phyloP scores from a whole-genome alignment of 2,329 filamentous ascomycete species.

The Nemania sp. region DNA sequence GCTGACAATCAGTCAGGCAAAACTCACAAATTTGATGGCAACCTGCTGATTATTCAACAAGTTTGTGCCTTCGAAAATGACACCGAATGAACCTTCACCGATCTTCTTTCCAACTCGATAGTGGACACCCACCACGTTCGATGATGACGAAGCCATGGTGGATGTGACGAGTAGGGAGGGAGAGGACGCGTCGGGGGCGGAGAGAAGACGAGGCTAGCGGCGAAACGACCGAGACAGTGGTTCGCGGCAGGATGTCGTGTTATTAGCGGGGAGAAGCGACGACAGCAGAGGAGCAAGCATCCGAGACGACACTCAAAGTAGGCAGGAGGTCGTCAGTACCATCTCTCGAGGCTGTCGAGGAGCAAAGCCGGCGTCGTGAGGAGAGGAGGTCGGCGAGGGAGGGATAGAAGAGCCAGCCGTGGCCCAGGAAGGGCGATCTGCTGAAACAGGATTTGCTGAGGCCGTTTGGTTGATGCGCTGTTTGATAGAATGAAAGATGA shows the following conservation, averaged over 20 bases:
- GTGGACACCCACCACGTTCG: conserved; percentile 97
- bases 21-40: conserved; percentile 96
- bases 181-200: conserved; percentile 21
- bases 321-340: conserved; percentile 32
- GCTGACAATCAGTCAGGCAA: conserved; percentile 8
- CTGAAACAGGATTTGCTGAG: conserved; percentile 17
- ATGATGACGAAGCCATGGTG: conserved; percentile 83
- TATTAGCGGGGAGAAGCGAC: conserved; percentile 13
- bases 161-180: conserved; percentile 3
- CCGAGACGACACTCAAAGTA: conserved; percentile 37
- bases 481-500: conserved; percentile 23
- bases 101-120: conserved; percentile 99
- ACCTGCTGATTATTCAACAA: conserved; percentile 99
- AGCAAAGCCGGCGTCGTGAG: conserved; percentile 17
- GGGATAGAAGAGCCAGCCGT: conserved; percentile 36
- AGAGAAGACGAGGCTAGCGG: conserved; percentile 20
- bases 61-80: conserved; percentile 98
- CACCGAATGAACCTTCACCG: conserved; percentile 96
- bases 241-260: conserved; percentile 16
- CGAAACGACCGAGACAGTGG: conserved; percentile 6
- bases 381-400: conserved; percentile 9
- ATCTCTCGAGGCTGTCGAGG: conserved; percentile 34
- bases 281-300: conserved; percentile 33
- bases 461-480: conserved; percentile 22
- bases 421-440: conserved; percentile 31